Base-by-base conservation (phyloP, 2,329 filamentous ascomycete genomes). In the Lachnellula willkommii region DNA sequence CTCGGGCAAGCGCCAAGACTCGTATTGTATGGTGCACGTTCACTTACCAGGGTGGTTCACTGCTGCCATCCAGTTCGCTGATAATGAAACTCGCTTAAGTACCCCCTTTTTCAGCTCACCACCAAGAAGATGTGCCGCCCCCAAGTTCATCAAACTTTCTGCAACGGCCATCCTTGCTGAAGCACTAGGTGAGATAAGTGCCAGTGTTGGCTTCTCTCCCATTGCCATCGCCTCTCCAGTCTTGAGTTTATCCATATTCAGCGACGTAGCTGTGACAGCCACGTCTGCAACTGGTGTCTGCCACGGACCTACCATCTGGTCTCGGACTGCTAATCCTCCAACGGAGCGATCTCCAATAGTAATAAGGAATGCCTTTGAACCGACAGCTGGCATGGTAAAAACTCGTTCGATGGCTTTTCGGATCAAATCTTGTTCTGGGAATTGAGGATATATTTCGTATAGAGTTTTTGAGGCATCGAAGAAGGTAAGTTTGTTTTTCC, bases 41-140 rank as follows among this genome's bases (percentile, higher is more conserved):
- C 9, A 32, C 28, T 32, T 32, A 32, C 28, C 94, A 22, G 89
- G 87, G 70, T 96, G 91, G 69, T 85, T 91, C 58, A 92, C 89
- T n/a, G 93, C 93, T 3, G 91, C 92, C 94, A 97, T 97, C 93
- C 93, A 99, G 75, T 99, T 97, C 50, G 93, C 93, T 3, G 92
- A 96, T 9, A 97, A 81, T 70, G 93, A 88, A 59, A 97, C 85
- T 45, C 89, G 85, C 57, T 82, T 82, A 11, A 45, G 20, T 20
- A 45, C 42, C 20, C 42, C 42, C 20, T 45, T 45, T 20, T 45
- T 45, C 51, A 97, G 76, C 42, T 67, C 65, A 53, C 89, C 84
- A 22, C 69, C 66, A 14, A 71, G 60, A 26, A 87, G 74, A 69
- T 88, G 80, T 20, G 87, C 89, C 54, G 94, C 94, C 39, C 89